Evolutionary conservation across 345 rosid species (phyloP).

Genomic region (Camelina hispida): DNA sequence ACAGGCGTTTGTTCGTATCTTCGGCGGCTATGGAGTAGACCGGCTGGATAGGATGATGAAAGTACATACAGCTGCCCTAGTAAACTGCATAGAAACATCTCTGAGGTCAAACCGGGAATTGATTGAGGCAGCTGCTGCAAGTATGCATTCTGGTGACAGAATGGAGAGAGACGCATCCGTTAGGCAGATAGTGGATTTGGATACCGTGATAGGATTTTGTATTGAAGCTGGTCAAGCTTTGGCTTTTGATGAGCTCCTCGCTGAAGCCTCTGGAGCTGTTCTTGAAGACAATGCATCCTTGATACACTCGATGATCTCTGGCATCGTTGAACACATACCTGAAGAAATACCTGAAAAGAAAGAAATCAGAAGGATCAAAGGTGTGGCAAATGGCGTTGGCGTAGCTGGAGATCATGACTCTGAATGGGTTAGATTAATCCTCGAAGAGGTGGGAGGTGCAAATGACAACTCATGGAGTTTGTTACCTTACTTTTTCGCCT

Average conservation of each 20-base stretch:
- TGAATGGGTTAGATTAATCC: conserved; percentile 89
- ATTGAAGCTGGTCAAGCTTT: conserved; percentile 96
- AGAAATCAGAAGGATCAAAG: conserved; percentile 81
- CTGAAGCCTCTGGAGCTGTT: conserved; percentile 90
- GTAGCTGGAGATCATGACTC: conserved; percentile 82
- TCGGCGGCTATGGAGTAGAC: conserved; percentile 97
- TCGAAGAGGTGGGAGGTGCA: conserved; percentile 95
- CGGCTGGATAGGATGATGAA: conserved; percentile 92
- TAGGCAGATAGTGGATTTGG: conserved; percentile 93
- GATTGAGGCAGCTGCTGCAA: conserved; percentile 82
- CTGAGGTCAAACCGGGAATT: conserved; percentile 85
- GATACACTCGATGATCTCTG: conserved; percentile 77
- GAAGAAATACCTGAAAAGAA: conserved; percentile 86
- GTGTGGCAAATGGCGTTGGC: conserved; percentile 71
- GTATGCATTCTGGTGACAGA: conserved; percentile 97
- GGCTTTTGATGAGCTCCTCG: conserved; percentile 90
- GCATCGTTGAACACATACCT: conserved; percentile 80
- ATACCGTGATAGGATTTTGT: conserved; percentile 91
- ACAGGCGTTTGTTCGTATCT: conserved; percentile 83
- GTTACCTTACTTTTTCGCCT: conserved; percentile 87
- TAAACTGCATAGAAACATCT: conserved; percentile 94
- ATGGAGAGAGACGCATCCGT: conserved; percentile 75
- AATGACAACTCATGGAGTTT: conserved; percentile 93
- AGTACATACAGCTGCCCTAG: conserved; percentile 91
- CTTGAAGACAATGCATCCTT: conserved; percentile 89